A percentile compares a stretch with the other conserved stretches of the same genome.
Conservation (phyloP, 495 filamentous ascomycete species). For the Penicillium psychrofluorescens region DNA sequence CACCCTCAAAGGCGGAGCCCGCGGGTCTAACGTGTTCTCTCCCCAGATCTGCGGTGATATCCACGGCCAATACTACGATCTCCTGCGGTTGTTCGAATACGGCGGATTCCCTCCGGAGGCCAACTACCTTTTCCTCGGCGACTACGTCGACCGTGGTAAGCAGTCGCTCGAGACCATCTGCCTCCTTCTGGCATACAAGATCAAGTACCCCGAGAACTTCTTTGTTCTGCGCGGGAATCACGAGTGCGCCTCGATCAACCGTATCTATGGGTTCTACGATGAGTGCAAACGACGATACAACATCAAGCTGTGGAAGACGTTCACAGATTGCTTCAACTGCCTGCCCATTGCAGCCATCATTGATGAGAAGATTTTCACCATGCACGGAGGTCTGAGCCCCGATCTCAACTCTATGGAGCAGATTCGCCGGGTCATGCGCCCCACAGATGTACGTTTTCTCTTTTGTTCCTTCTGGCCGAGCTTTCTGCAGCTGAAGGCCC, state of each 20-base stretch:
- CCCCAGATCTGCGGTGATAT: constrained; percentile 96
- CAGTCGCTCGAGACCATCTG: constrained; percentile 99
- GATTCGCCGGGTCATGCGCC: constrained; percentile 97
- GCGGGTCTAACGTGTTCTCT: constrained; percentile 4
- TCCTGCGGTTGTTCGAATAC: constrained; percentile 96
- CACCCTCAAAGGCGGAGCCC: not conserved
- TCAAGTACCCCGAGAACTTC: constrained; percentile 99
- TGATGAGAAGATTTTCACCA: constrained; percentile 99
- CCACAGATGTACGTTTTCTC: constrained; percentile 77
- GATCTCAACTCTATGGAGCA: constrained; percentile 99
- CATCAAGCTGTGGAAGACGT: constrained; percentile 99
- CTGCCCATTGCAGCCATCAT: constrained; percentile 99
- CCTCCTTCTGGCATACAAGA: constrained; percentile 97
- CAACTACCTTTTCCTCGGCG: constrained; percentile 98
- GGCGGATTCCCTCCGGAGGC: constrained; percentile 97
- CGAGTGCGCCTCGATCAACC: constrained; percentile 99
- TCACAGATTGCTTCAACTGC: constrained; percentile 99
- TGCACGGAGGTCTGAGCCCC: constrained; percentile 96
- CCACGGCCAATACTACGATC: constrained; percentile 98
- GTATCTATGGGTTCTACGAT: constrained; percentile 99
- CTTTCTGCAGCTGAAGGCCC: constrained; percentile 33
- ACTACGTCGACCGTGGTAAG: constrained; percentile 98
- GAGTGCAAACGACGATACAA: constrained; percentile 99
- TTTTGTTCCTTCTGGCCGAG: constrained; percentile 14
- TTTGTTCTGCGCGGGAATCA: constrained; percentile 98